These are phyloP conservation scores for Eucalyptus paniculata DNA, from an alignment of 345 rosid species.

Conservation along the genomic window DNA sequence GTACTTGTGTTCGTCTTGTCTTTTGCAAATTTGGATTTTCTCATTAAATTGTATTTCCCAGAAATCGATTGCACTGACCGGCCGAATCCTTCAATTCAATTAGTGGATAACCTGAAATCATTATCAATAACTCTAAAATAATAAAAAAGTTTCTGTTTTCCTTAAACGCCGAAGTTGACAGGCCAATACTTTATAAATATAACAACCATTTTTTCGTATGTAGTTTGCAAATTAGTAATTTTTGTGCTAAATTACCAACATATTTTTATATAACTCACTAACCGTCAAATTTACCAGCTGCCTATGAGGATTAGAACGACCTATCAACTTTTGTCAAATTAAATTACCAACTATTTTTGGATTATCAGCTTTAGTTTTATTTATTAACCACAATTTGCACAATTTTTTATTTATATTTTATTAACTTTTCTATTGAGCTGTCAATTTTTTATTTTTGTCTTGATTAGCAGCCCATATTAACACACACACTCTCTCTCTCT, in stretches of 20 bases:
- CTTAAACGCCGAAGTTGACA: neutral
- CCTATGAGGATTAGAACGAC: neutral
- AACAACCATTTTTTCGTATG: neutral
- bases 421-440: neutral
- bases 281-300: neutral
- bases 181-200: neutral
- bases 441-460: neutral
- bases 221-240: neutral
- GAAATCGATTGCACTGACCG: rapidly evolving
- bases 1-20: neutral
- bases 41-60: neutral
- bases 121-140: neutral
- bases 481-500: too few relatives aligned
- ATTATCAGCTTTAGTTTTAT: neutral
- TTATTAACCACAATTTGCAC: neutral
- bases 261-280: neutral
- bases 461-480: neutral
- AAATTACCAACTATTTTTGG: rapidly evolving
- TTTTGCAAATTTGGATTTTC: neutral
- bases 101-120: neutral
- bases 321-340: neutral
- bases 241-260: neutral
- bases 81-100: neutral
- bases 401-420: neutral
- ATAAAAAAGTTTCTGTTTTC: neutral